A percentile compares a stretch with the other conserved stretches of the same genome.
Evolutionary conservation across 139 green algal species (phyloP).

Genomic region (Asterochloris sp.): DNA sequence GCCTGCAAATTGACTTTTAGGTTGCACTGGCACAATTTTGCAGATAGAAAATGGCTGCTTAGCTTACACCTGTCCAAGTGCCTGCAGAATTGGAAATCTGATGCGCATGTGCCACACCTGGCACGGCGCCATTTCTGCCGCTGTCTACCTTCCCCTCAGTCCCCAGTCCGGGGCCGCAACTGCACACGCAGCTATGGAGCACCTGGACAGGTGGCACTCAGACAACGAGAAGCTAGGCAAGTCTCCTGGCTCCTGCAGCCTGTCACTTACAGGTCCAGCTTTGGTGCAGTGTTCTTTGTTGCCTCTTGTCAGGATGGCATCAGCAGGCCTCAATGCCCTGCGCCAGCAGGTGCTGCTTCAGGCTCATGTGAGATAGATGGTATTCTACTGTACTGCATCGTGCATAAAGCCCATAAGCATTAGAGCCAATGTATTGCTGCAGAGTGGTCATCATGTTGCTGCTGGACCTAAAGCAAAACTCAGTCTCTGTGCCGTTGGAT

Average conservation of each 20-base stretch:
- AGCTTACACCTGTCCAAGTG: neutral
- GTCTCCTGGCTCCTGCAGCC: neutral
- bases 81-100: constrained; percentile 2
- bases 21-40: too few relatives aligned
- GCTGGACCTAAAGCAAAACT: neutral
- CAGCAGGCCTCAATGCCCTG: neutral
- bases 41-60: too few relatives aligned
- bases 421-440: too few relatives aligned
- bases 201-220: neutral
- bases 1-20: too few relatives aligned
- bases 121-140: constrained; percentile 12
- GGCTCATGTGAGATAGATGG: too few relatives aligned
- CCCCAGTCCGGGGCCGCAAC: neutral
- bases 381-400: too few relatives aligned
- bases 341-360: too few relatives aligned
- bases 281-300: neutral
- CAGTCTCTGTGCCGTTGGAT: neutral
- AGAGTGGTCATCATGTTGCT: neutral
- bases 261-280: neutral
- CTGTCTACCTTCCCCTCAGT: neutral
- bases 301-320: neutral
- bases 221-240: neutral
- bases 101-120: constrained; percentile 1
- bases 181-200: neutral
- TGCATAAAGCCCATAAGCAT: too few relatives aligned